These are phyloP conservation scores for Chalciporus piperatus DNA, from an alignment of 768 basidiomycete species.

Conservation along the genomic window DNA sequence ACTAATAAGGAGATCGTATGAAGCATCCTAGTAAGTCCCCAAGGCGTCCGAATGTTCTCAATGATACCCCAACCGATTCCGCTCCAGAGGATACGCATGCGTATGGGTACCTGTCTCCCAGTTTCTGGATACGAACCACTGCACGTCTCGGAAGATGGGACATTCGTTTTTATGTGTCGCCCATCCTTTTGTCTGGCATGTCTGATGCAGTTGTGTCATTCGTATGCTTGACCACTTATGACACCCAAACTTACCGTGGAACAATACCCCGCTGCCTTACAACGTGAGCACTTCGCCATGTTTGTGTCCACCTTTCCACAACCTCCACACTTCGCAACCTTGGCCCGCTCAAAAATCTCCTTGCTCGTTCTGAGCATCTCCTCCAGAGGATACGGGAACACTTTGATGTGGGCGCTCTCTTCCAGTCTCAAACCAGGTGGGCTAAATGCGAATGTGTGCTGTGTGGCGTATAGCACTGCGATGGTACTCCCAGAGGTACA, in stretches of 20 bases:
- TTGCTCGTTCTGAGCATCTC: conserved; percentile 25
- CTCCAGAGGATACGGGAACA: conserved; percentile 28
- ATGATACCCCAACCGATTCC: conserved; percentile 11
- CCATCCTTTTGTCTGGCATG: conserved; percentile 25
- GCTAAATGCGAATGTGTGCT: conserved; percentile 29
- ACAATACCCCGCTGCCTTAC: conserved; percentile 30
- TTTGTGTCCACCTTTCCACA: conserved; percentile 17
- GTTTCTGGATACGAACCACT: conserved; percentile 29
- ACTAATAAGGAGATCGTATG: background rate
- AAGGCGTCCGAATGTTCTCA: conserved; percentile 6
- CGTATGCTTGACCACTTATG: background rate
- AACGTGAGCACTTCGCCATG: conserved; percentile 26
- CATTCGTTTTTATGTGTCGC: conserved; percentile 22
- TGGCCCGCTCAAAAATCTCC: conserved; percentile 19
- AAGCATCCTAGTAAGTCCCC: background rate
- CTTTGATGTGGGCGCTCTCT: conserved; percentile 21
- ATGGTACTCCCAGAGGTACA: conserved; percentile 29
- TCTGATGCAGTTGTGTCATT: conserved; percentile 13
- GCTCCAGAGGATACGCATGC: conserved; percentile 21
- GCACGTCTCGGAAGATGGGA: conserved; percentile 24
- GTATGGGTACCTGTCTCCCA: conserved; percentile 20
- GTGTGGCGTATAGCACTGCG: conserved; percentile 31
- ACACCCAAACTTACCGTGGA: conserved; percentile 21
- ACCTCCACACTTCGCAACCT: conserved; percentile 18
- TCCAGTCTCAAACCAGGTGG: conserved; percentile 29